A percentile compares a stretch with the other conserved stretches of the same genome.
Conservation (phyloP, 2,329 filamentous ascomycete species). For the Scedosporium apiospermum region DNA sequence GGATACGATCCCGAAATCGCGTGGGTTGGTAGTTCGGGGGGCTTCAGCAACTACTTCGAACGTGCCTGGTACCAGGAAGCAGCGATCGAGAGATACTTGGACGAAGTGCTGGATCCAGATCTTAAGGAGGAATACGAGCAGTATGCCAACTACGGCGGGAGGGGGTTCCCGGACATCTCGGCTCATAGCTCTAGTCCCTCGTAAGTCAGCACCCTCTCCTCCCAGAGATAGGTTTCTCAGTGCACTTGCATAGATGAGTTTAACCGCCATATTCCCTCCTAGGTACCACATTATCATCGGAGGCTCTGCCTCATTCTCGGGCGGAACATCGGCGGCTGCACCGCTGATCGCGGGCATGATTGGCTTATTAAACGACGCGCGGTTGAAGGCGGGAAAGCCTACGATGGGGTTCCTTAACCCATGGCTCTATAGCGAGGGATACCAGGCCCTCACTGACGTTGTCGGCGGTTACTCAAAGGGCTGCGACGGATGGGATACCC, state of each 20-base stretch:
- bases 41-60: conserved; percentile 37
- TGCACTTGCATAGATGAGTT: neutral
- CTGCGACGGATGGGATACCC: conserved; percentile 7
- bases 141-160: conserved; percentile 36
- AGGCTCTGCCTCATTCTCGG: conserved; percentile 15
- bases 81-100: conserved; percentile 35
- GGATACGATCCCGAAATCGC: conserved; percentile 40
- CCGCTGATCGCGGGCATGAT: conserved; percentile 56
- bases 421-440: conserved; percentile 39
- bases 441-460: conserved; percentile 25
- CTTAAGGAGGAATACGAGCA: conserved; percentile 38
- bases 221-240: neutral
- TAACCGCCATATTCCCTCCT: too few species aligned
- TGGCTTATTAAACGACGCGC: conserved; percentile 53
- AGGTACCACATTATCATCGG: conserved; percentile 23
- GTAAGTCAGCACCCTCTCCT: neutral
- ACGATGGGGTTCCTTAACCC: conserved; percentile 53
- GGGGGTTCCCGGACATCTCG: conserved; percentile 53
- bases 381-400: conserved; percentile 42
- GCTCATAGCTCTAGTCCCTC: conserved; percentile 34
- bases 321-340: conserved; percentile 41
- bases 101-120: conserved; percentile 9
- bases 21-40: conserved; percentile 41
- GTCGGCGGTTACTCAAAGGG: conserved; percentile 6
- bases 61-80: conserved; percentile 34